phyloP scores from a whole-genome alignment of 768 basidiomycete genomes.

The Collybia mongolica region DNA sequence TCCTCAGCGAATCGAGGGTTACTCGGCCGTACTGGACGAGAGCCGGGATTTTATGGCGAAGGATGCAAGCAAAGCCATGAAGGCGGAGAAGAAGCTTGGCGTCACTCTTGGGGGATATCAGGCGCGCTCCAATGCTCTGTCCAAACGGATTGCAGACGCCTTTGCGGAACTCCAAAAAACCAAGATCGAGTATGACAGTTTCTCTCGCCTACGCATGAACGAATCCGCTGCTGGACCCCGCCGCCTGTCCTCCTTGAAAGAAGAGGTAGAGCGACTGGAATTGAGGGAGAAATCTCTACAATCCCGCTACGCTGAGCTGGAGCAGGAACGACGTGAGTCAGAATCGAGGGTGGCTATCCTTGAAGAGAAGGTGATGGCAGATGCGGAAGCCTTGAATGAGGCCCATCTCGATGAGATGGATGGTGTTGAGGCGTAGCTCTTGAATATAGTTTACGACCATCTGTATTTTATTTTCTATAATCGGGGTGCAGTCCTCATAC shows the following conservation, averaged over 20 bases:
- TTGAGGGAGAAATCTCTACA: slow-evolving; percentile 78
- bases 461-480: too few relatives aligned
- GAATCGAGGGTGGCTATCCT: slow-evolving; percentile 56
- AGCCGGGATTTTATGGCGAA: slow-evolving; percentile 71
- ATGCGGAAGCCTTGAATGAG: slow-evolving; percentile 82
- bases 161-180: slow-evolving; percentile 71
- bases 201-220: slow-evolving; percentile 65
- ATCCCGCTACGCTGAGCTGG: slow-evolving; percentile 80
- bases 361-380: slow-evolving; percentile 86
- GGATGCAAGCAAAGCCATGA: slow-evolving; percentile 78
- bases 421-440: slow-evolving; percentile 12
- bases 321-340: slow-evolving; percentile 62
- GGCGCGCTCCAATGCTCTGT: slow-evolving; percentile 64
- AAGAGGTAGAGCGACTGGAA: slow-evolving; percentile 84
- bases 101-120: slow-evolving; percentile 92
- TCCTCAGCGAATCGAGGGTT: slow-evolving; percentile 64
- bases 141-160: slow-evolving; percentile 59
- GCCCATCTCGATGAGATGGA: slow-evolving; percentile 70
- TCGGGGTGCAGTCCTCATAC: too few relatives aligned
- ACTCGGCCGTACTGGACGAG: slow-evolving; percentile 56
- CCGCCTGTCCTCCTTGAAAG: slow-evolving; percentile 73
- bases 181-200: slow-evolving; percentile 77
- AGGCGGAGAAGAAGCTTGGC: slow-evolving; percentile 87
- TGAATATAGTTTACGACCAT: too few relatives aligned
- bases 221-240: slow-evolving; percentile 79